These are phyloP conservation scores for Ophidiomyces ophidiicola DNA, from an alignment of 2,329 filamentous ascomycete species.

Conservation along the genomic window DNA sequence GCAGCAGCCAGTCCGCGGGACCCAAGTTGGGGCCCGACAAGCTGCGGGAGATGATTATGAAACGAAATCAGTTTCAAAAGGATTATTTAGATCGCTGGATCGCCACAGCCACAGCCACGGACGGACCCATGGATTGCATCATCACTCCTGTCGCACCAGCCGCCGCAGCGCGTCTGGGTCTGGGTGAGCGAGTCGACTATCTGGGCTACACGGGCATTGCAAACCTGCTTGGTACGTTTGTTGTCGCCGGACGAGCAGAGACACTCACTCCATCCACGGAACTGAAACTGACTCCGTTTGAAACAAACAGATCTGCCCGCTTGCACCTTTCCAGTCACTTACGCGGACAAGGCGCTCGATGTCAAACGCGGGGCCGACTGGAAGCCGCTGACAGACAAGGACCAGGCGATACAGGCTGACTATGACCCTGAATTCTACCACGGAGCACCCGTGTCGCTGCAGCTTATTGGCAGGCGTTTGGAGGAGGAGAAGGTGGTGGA, in stretches of 20 bases:
- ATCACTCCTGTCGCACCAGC: slow-evolving; percentile 15
- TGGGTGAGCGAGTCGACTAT: slow-evolving; percentile 19
- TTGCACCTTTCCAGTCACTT: slow-evolving; percentile 18
- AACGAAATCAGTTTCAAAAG: slow-evolving; percentile 19
- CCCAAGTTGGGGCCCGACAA: slow-evolving; percentile 19
- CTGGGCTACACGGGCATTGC: slow-evolving; percentile 21
- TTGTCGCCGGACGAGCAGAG: background rate
- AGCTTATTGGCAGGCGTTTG: slow-evolving; percentile 20
- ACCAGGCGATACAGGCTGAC: slow-evolving; percentile 21
- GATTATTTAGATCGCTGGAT: slow-evolving; percentile 18
- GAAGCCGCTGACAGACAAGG: slow-evolving; percentile 25
- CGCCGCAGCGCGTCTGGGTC: slow-evolving; percentile 16
- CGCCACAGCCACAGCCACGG: slow-evolving; percentile 14
- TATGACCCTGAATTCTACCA: slow-evolving; percentile 23
- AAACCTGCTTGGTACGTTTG: slow-evolving; percentile 20
- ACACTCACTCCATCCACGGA: background rate
- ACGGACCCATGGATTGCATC: slow-evolving; percentile 16
- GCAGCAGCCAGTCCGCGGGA: background rate
- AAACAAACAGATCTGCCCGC: slow-evolving; percentile 21
- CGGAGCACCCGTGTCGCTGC: slow-evolving; percentile 22
- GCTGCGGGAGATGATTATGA: slow-evolving; percentile 22
- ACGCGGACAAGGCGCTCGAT: slow-evolving; percentile 17
- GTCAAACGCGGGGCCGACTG: slow-evolving; percentile 13
- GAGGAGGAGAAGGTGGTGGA: slow-evolving; percentile 28
- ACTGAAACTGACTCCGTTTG: background rate